Conservation (phyloP, 2,329 filamentous ascomycete genomes). For the Phyllosticta citrichinensis region DNA sequence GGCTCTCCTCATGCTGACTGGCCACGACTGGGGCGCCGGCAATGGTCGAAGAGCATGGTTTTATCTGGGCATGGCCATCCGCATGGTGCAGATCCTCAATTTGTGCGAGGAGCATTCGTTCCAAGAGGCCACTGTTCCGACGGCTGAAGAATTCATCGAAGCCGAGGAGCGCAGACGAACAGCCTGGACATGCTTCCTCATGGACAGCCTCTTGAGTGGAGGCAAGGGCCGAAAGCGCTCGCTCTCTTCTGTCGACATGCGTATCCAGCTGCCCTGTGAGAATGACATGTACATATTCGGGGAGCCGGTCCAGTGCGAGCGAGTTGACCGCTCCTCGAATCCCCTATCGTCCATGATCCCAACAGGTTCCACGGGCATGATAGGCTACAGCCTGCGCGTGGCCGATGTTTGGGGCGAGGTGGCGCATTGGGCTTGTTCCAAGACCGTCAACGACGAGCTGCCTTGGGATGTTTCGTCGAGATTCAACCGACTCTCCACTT, state of each 20-base stretch:
- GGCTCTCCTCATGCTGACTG: conserved; percentile 33
- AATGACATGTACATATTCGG: conserved; percentile 30
- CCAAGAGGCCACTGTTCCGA: conserved; percentile 22
- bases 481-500: conserved; percentile 26
- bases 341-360: conserved; percentile 21
- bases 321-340: conserved; percentile 22
- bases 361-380: conserved; percentile 27
- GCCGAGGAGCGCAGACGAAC: conserved; percentile 30
- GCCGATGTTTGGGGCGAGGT: conserved; percentile 34
- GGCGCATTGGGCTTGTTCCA: conserved; percentile 30
- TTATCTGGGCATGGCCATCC: conserved; percentile 32
- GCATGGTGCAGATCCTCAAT: conserved; percentile 32
- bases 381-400: conserved; percentile 29
- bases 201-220: conserved; percentile 32
- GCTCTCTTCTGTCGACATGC: conserved; percentile 26
- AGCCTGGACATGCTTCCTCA: conserved; percentile 34
- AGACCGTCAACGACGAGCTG: conserved; percentile 25
- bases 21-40: conserved; percentile 38
- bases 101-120: conserved; percentile 26
- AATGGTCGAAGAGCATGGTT: conserved; percentile 32
- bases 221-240: conserved; percentile 31
- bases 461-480: conserved; percentile 27
- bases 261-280: conserved; percentile 31
- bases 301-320: conserved; percentile 26
- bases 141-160: conserved; percentile 31